Evolutionary conservation across 2,329 filamentous ascomycete species (phyloP), one percentile per base, ranked within the genome.

Genomic region (Raffaelea deltoideospora): DNA sequence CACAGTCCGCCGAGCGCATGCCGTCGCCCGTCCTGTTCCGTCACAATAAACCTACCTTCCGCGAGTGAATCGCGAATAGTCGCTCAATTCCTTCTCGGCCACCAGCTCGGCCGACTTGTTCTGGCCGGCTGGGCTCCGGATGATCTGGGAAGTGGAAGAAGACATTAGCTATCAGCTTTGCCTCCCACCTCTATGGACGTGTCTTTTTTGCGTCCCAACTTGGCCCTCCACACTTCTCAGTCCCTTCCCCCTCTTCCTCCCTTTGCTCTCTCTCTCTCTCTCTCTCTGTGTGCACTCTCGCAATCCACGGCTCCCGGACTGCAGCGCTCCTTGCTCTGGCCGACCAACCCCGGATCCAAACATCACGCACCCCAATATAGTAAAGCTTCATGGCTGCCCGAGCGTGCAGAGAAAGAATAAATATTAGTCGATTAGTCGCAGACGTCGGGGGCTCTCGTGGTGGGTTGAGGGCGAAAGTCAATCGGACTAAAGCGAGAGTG

Each of bases 11-110:
- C n/a, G n/a, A n/a, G n/a, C n/a, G n/a, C n/a, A n/a, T n/a, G n/a
- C n/a, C n/a, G n/a, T n/a, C n/a, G n/a, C n/a, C n/a, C n/a, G n/a
- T n/a, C n/a, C n/a, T n/a, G n/a, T n/a, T n/a, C n/a, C n/a, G n/a
- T n/a, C n/a, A n/a, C n/a, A n/a, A 9, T 30, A 7, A 7, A 7
- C 63, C 43, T 62, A 82, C 76, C 72, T 81, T 48, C 68, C 63
- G 46, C 76, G 68, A 45, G 81, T 88, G 64, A 92, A 93, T 57
- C 79, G 74, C 41, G 76, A 85, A 64, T 82, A 90, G 47, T 69
- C 73, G 56, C 67, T 76, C 46, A 94, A 69, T 49, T 92, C 81
- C 57, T 77, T 80, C 59, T 84, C 85, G 48, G 71, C 65, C 55
- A 37, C 41, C 2, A 43, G 41, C 41, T 43, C 41, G 18, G 28